phyloP scores from a whole-genome alignment of 2,329 filamentous ascomycete genomes.

The Cercospora sojina region DNA sequence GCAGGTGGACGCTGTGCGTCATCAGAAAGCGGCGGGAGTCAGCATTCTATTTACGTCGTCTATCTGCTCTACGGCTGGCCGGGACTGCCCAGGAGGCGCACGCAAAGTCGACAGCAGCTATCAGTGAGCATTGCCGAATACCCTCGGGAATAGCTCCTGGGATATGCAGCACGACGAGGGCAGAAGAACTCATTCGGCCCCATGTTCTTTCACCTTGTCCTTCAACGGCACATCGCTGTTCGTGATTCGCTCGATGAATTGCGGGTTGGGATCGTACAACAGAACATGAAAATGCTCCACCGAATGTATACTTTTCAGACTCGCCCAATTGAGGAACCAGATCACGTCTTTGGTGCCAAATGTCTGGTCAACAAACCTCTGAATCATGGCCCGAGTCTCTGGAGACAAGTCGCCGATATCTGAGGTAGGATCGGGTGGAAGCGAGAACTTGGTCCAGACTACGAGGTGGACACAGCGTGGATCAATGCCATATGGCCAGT shows the following conservation, averaged over 20 bases:
- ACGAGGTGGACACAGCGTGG: conserved; percentile 76
- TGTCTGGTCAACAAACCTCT: conserved; percentile 65
- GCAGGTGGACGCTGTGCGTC: not conserved
- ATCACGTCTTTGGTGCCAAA: conserved; percentile 62
- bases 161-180: not conserved
- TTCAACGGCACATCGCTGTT: conserved; percentile 67
- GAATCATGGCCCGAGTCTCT: conserved; percentile 62
- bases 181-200: not conserved
- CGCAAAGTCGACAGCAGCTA: not conserved
- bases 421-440: conserved; percentile 66
- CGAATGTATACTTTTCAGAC: conserved; percentile 78
- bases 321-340: conserved; percentile 93
- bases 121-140: not conserved
- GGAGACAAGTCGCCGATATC: conserved; percentile 62
- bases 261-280: conserved; percentile 72
- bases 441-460: conserved; percentile 86
- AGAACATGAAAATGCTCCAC: conserved; percentile 96
- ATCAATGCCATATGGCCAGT: conserved; percentile 92
- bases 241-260: conserved; percentile 69
- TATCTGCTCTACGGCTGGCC: not conserved
- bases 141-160: not conserved
- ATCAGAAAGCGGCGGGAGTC: not conserved
- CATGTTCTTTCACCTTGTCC: conserved; percentile 27
- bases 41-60: not conserved
- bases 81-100: not conserved